Base-by-base conservation (phyloP, 1,139 yeast genomes). In the Candida tropicalis region DNA sequence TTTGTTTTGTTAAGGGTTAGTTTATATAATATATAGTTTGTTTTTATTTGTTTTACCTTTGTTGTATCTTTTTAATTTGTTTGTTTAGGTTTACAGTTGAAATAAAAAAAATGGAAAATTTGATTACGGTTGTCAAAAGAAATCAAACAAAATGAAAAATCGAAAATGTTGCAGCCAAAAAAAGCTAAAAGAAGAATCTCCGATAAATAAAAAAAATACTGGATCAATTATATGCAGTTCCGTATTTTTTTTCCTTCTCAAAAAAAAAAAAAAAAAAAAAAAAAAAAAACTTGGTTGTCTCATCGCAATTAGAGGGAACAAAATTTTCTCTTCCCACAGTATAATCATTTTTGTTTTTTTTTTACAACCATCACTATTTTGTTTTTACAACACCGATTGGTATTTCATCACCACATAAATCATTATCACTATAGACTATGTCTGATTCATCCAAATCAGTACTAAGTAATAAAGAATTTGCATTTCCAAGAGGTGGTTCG, bases 401-500 rank as follows among this genome's bases (percentile, higher is more conserved):
- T n/a, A 32, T 5, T 18, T 18, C n/a, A 22, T 13, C 23, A 26
- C 23, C 18, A 24, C 20, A 24, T n/a, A 16, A 4, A 8, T 7
- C 7, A 12, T 10, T 12, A 10, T 7, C 5, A 10, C n/a, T 7
- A 20, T 20, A 20, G 8, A 46, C 26, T 13, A 55, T 55, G 58
- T 46, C 53, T 45, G 59, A 54, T 43, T 38, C 58, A 29, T 42
- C 52, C 11, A 50, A 49, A 32, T 51, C 56, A 31, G 47, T 44
- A 40, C 40, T 71, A 45, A 68, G 66, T 46, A 70, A 70, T 48
- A 77, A 73, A 50, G 95, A 87, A 51, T 77, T 82, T 42, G 80
- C 96, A 15, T 93, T 93, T 60, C 99, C 99, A 40, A 84, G 99
- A 80, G 99, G 99, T 56, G 97, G 97, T 43, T 81, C 87, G 9